Conservation (phyloP, 169 alveolate species). For the Theileria orientalis region DNA sequence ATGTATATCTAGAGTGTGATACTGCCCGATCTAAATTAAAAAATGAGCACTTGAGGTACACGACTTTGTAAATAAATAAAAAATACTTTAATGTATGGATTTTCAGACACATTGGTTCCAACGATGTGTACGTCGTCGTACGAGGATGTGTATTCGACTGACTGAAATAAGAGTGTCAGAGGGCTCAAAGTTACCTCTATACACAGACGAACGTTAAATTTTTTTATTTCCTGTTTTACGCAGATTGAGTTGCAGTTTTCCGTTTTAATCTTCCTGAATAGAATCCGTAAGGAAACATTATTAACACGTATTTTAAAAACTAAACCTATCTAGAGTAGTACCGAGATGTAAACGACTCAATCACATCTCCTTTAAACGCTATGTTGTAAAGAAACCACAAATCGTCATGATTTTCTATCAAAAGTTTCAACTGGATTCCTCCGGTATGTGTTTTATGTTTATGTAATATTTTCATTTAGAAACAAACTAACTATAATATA, state of each 20-base stretch:
- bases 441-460: conserved; percentile 24
- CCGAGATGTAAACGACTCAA: conserved; percentile 66
- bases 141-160: conserved; percentile 63
- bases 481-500: background rate
- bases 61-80: background rate
- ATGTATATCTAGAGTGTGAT: conserved; percentile 72
- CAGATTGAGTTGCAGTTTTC: conserved; percentile 25
- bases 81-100: conserved; percentile 55
- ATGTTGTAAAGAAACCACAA: conserved; percentile 73
- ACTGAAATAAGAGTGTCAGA: conserved; percentile 3
- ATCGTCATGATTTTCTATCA: conserved; percentile 73
- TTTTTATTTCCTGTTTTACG: conserved; percentile 55
- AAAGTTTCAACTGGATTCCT: conserved; percentile 32
- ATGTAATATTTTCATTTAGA: conserved; percentile 36
- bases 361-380: conserved; percentile 58
- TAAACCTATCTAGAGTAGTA: too few relatives aligned
- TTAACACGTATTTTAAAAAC: too few relatives aligned
- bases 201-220: conserved; percentile 47
- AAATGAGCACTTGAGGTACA: too few relatives aligned
- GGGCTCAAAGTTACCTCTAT: conserved; percentile 28
- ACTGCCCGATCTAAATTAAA: conserved; percentile 76
- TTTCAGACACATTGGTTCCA: conserved; percentile 66
- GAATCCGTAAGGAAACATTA: background rate
- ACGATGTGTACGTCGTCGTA: conserved; percentile 67
- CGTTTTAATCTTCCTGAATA: conserved; percentile 46